A percentile compares a stretch with the other conserved stretches of the same genome.
phyloP scores from a whole-genome alignment of 306 rosid genomes.

The Medicago arabica region DNA sequence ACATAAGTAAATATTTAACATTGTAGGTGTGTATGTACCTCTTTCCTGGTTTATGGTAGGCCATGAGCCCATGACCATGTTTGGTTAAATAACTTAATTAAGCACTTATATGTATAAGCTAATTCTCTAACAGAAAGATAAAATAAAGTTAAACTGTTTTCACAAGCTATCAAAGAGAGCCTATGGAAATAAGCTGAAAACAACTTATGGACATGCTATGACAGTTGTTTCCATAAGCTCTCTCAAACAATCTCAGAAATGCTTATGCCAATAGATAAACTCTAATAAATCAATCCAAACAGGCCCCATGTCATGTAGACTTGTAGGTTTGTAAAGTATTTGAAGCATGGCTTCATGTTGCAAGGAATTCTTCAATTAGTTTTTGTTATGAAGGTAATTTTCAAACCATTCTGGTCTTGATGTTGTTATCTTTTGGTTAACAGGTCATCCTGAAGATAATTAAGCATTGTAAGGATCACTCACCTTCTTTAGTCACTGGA shows the following conservation, averaged over 20 bases:
- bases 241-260: too few relatives aligned
- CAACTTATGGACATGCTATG: too few relatives aligned
- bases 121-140: too few relatives aligned
- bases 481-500: conserved; percentile 92
- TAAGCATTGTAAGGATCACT: conserved; percentile 96
- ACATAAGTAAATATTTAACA: background rate
- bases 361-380: conserved; percentile 19
- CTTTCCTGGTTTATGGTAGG: background rate
- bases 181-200: too few relatives aligned
- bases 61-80: background rate
- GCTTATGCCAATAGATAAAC: too few relatives aligned
- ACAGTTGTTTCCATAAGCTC: too few relatives aligned
- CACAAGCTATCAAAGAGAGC: too few relatives aligned
- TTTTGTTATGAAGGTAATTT: conserved; percentile 11
- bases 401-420: background rate
- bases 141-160: too few relatives aligned
- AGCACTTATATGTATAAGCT: too few relatives aligned
- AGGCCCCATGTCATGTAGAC: background rate
- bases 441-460: conserved; percentile 94
- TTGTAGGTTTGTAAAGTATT: conserved; percentile 4
- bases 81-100: too few relatives aligned
- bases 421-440: conserved; percentile 13
- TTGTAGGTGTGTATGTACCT: background rate
- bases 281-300: too few relatives aligned
- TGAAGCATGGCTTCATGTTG: background rate